phyloP scores from a whole-genome alignment of 176 grass and related monocot genomes.

The Ampelocalamus luodianensis region DNA sequence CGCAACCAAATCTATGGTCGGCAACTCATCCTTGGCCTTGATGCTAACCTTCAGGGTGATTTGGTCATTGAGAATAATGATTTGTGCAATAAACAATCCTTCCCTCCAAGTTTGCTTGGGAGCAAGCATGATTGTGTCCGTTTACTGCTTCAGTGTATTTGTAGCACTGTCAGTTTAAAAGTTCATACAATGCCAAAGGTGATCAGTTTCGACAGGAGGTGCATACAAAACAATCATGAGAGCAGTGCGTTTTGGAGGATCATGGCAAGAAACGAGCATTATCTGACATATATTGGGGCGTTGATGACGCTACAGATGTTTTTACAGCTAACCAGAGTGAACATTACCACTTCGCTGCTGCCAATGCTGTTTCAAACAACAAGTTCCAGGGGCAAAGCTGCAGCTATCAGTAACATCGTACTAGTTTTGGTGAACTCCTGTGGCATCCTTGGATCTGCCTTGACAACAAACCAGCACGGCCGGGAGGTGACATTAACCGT shows the following conservation, averaged over 20 bases:
- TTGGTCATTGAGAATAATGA: background rate
- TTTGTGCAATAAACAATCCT: conserved; percentile 20
- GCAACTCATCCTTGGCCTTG: conserved; percentile 9
- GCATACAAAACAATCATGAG: background rate
- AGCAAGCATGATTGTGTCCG: conserved; percentile 17
- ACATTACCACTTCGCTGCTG: conserved; percentile 36
- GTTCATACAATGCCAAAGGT: conserved; percentile 20
- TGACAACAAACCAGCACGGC: conserved; percentile 39
- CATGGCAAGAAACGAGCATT: conserved; percentile 43
- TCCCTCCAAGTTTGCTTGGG: conserved; percentile 14
- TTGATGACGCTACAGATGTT: conserved; percentile 43
- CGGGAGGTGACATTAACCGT: conserved; percentile 32
- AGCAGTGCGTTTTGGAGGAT: conserved; percentile 30
- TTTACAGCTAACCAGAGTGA: conserved; percentile 41
- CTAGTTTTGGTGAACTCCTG: conserved; percentile 48
- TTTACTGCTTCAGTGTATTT: conserved; percentile 46
- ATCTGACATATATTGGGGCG: conserved; percentile 34
- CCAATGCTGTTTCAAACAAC: conserved; percentile 48
- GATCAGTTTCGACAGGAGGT: background rate
- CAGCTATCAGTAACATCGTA: conserved; percentile 36
- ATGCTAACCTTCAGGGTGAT: conserved; percentile 19
- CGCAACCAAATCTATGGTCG: background rate
- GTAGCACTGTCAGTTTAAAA: conserved; percentile 43
- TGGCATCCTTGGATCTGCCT: conserved; percentile 48
- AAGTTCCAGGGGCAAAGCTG: conserved; percentile 39